These are phyloP conservation scores for Globisporangium okanoganense DNA, from an alignment of 352 stramenopile genomes.

Conservation along the genomic window DNA sequence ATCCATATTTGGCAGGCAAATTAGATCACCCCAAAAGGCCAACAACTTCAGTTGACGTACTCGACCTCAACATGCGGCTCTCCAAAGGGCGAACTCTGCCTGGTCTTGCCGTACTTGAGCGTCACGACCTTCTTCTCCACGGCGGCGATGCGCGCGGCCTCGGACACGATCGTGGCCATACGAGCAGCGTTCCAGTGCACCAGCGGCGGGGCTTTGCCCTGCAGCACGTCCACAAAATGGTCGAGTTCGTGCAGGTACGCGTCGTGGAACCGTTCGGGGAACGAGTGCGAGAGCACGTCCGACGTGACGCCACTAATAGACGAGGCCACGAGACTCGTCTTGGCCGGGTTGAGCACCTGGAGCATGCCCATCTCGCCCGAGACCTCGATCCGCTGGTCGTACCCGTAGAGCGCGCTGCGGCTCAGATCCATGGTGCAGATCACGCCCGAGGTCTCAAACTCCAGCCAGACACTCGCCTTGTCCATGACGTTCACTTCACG, in stretches of 20 bases:
- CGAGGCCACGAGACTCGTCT: constrained; percentile 54
- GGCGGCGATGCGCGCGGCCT: constrained; percentile 64
- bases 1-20: too few relatives aligned
- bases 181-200: constrained; percentile 70
- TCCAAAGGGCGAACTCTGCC: constrained; percentile 30
- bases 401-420: constrained; percentile 84
- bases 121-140: constrained; percentile 61
- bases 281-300: constrained; percentile 76
- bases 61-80: constrained; percentile 54
- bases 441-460: constrained; percentile 59
- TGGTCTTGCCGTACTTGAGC: constrained; percentile 55
- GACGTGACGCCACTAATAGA: constrained; percentile 44
- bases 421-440: constrained; percentile 90
- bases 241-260: constrained; percentile 86
- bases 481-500: constrained; percentile 70
- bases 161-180: constrained; percentile 77
- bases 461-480: constrained; percentile 78
- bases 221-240: constrained; percentile 71
- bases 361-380: constrained; percentile 72
- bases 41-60: too few relatives aligned
- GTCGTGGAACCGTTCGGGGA: constrained; percentile 84
- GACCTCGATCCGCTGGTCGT: constrained; percentile 92
- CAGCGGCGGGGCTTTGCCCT: constrained; percentile 28
- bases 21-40: too few relatives aligned
- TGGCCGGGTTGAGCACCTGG: constrained; percentile 66